Percentiles rank a stretch among this genome's conserved stretches.
Conservation (phyloP, 148 eudicot genomes). For the Simmondsia chinensis region DNA sequence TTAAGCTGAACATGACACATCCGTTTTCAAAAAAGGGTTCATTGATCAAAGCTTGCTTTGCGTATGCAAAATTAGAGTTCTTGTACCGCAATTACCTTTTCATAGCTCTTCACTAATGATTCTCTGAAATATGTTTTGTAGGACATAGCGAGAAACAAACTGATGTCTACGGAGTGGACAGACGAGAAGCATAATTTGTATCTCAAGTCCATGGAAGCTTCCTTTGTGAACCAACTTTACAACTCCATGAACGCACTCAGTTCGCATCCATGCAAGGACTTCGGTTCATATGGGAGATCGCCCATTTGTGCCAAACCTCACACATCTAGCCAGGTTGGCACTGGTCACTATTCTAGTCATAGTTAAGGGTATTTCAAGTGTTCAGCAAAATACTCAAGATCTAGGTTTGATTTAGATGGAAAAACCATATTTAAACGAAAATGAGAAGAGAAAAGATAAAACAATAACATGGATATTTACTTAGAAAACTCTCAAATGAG, state of each 20-base stretch:
- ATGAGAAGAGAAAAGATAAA: too few relatives aligned
- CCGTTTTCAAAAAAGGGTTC: too few relatives aligned
- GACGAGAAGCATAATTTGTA: slow-evolving; percentile 82
- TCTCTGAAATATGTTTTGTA: slow-evolving; percentile 13
- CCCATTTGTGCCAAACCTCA: slow-evolving; percentile 10
- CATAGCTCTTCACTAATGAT: background rate
- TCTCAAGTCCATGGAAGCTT: slow-evolving; percentile 81
- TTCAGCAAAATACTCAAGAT: background rate
- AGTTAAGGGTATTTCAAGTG: background rate
- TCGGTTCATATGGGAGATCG: slow-evolving; percentile 21
- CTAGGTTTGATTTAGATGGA: background rate
- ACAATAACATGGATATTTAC: too few relatives aligned
- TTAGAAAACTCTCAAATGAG: too few relatives aligned
- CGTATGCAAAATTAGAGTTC: too few relatives aligned
- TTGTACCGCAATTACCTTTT: too few relatives aligned
- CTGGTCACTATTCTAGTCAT: background rate
- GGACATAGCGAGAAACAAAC: slow-evolving; percentile 26
- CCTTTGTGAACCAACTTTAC: slow-evolving; percentile 73
- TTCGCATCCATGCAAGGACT: slow-evolving; percentile 17
- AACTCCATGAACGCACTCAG: slow-evolving; percentile 38
- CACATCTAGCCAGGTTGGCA: slow-evolving; percentile 41
- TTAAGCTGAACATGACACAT: too few relatives aligned
- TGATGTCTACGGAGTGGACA: slow-evolving; percentile 59
- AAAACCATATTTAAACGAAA: slow-evolving; percentile 3
- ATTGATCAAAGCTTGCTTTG: too few relatives aligned